phyloP scores from a whole-genome alignment of 73 alveolate species.

The Blepharisma japonicum region DNA sequence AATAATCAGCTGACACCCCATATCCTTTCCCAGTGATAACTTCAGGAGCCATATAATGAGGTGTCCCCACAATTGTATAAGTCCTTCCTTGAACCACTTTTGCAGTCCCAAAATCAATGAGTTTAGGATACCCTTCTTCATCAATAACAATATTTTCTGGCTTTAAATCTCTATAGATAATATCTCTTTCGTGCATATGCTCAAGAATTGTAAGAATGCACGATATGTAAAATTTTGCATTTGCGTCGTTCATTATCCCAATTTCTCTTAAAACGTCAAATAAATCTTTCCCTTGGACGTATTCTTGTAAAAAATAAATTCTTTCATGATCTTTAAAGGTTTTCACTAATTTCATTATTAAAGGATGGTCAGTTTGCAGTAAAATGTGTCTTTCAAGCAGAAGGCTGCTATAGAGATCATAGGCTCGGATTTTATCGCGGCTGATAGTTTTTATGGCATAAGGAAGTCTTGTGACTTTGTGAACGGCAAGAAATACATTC shows the following conservation, averaged over 20 bases:
- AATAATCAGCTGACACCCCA: conserved; percentile 45
- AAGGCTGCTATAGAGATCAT: conserved; percentile 36
- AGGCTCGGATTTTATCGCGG: conserved; percentile 22
- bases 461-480: conserved; percentile 35
- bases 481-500: conserved; percentile 41
- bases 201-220: conserved; percentile 41
- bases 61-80: conserved; percentile 45
- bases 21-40: conserved; percentile 47
- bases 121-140: conserved; percentile 65
- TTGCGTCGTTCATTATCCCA: conserved; percentile 38
- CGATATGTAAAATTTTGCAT: conserved; percentile 39
- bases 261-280: conserved; percentile 51
- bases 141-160: conserved; percentile 76
- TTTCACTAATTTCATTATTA: conserved; percentile 45
- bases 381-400: conserved; percentile 36
- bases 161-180: conserved; percentile 61
- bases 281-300: conserved; percentile 49
- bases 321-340: conserved; percentile 36
- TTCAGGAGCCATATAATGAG: conserved; percentile 59
- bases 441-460: conserved; percentile 50
- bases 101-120: conserved; percentile 73
- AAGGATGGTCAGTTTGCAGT: conserved; percentile 41
- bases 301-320: conserved; percentile 47
- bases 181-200: conserved; percentile 52
- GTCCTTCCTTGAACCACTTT: conserved; percentile 44